Conservation (phyloP, 306 rosid genomes). For the Sophora flavescens region DNA sequence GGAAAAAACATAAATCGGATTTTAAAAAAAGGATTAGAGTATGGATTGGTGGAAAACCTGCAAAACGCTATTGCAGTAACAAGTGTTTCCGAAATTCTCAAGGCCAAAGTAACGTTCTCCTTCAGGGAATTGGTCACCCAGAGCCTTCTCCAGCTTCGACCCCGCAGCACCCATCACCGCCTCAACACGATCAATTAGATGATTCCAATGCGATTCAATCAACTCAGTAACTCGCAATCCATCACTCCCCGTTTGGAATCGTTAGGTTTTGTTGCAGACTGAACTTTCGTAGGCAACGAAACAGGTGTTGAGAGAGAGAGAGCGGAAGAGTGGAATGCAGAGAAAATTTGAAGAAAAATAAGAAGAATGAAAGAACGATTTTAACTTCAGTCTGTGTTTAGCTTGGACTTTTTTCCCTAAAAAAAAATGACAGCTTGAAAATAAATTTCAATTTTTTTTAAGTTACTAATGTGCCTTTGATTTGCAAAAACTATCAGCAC, state of each 20-base stretch:
- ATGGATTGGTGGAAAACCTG: conserved; percentile 64
- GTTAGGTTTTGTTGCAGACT: conserved; percentile 48
- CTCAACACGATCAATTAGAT: conserved; percentile 56
- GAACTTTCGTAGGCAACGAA: conserved; percentile 35
- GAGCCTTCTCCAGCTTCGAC: conserved; percentile 99
- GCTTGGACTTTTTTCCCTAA: background rate
- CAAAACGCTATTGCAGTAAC: conserved; percentile 98
- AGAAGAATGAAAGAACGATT: background rate
- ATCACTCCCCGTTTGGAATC: conserved; percentile 38
- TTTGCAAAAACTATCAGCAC: too few relatives aligned
- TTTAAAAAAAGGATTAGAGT: background rate
- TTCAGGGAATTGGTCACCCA: conserved; percentile 98
- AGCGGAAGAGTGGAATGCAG: conserved; percentile 3
- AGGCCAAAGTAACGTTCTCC: conserved; percentile 99
- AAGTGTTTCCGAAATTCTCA: conserved; percentile 97
- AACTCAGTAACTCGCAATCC: conserved; percentile 47
- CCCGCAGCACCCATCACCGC: conserved; percentile 93
- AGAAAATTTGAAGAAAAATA: conserved; percentile 4
- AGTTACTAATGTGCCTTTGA: too few relatives aligned
- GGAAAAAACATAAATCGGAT: conserved; percentile 13
- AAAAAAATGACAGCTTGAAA: background rate
- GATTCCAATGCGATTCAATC: conserved; percentile 60
- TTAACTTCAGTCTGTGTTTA: background rate
- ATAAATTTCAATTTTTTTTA: too few relatives aligned
- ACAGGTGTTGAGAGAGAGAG: conserved; percentile 47